Conservation (phyloP, 495 filamentous ascomycete genomes). For the Antarctomyces pellizariae region DNA sequence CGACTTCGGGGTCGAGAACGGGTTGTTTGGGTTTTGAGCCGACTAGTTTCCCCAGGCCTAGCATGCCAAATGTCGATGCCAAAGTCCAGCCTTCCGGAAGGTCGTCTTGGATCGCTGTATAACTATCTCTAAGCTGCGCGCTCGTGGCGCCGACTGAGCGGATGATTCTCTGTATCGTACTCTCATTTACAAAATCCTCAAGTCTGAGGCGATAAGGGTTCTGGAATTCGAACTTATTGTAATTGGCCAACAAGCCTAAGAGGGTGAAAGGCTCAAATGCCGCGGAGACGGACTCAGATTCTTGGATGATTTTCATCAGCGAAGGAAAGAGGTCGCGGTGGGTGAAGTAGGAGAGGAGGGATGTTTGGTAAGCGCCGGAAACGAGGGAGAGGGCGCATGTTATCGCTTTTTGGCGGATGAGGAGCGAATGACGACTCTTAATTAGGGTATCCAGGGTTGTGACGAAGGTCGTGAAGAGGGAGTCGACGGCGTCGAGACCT, state of each 20-base stretch:
- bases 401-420: constrained; percentile 56
- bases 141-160: constrained; percentile 49
- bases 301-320: constrained; percentile 87
- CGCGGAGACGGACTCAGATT: constrained; percentile 36
- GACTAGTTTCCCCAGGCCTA: constrained; percentile 59
- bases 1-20: constrained; percentile 37
- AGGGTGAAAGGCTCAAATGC: constrained; percentile 58
- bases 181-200: constrained; percentile 95
- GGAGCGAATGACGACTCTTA: constrained; percentile 45
- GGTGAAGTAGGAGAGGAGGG: constrained; percentile 81
- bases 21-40: constrained; percentile 37
- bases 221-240: constrained; percentile 98
- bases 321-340: constrained; percentile 86
- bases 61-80: constrained; percentile 53
- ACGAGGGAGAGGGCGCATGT: constrained; percentile 60
- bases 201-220: constrained; percentile 88
- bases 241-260: constrained; percentile 80
- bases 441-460: constrained; percentile 57
- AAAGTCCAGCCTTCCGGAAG: constrained; percentile 78
- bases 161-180: constrained; percentile 61
- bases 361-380: constrained; percentile 87
- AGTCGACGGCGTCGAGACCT: constrained; percentile 69
- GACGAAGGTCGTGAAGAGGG: constrained; percentile 73
- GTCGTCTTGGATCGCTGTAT: constrained; percentile 81
- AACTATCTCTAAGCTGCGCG: constrained; percentile 38